Evolutionary conservation across 441 rosid genomes (phyloP), one percentile per base, ranked within the genome.

Genomic region (Breynia disticha): DNA sequence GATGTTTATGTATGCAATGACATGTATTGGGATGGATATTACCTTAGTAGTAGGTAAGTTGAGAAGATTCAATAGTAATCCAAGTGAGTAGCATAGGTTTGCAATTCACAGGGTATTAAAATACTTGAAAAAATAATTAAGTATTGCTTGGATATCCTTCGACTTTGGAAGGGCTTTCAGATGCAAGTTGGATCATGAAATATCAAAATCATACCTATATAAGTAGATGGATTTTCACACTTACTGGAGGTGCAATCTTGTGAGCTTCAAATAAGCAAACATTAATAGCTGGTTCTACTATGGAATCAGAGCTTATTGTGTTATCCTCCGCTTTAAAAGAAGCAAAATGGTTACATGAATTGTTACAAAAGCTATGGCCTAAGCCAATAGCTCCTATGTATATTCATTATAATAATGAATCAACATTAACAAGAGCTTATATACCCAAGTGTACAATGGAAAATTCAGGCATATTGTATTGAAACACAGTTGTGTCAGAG

Each of bases 391-490:
- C 44, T 13, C 43, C 45, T 11, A 46, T 56, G 1, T 43, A 39
- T 20, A 56, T 56, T 9, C 19, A 11, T 16, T 56, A 20, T 43
- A 21, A 56, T 20, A 21, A 7, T 56, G 0, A 56, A 9, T 15
- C 50, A 9, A 24, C 52, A 4, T 12, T 56, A n/a, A 8, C 43
- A 2, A 22, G 3, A 18, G 28, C 51, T 10, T 45, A 11, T 45
- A 46, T 22, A n/a, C n/a, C 16, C n/a, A 24, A 56, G 8, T n/a
- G 1, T 45, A 56, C 21, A 45, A 56, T 21, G 60, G 20, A 0
- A 56, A 56, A 51, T 44, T 41, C 7, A 11, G 35, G 4, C 24
- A 49, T 42, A 21, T 55, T 16, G 48, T 35, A 6, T 12, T 55
- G 16, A 19, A 37, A 16, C 35, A 55, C 19, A 55, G 10, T 19